A percentile compares a stretch with the other conserved stretches of the same genome.
Evolutionary conservation across 78 protist species (phyloP).

Genomic region (Dictyostelium discoideum): DNA sequence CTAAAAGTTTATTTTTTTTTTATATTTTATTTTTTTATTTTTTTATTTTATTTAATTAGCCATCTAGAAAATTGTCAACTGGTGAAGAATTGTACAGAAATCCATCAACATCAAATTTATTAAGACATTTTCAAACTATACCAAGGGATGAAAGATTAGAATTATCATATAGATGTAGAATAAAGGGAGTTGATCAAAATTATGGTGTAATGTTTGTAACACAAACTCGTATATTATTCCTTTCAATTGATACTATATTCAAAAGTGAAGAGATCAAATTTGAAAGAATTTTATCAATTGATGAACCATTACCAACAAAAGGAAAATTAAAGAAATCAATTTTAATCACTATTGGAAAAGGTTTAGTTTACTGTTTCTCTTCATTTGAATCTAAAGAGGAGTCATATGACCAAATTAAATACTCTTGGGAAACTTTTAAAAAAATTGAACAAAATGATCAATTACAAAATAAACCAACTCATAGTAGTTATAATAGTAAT

Average conservation of each 20-base stretch:
- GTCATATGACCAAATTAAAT: background rate
- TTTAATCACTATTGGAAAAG: background rate
- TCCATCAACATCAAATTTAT: background rate
- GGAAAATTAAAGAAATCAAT: constrained; percentile 7
- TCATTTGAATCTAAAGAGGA: background rate
- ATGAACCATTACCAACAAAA: background rate
- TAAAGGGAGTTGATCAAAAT: constrained; percentile 5
- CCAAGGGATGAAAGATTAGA: constrained; percentile 6
- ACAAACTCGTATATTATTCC: background rate
- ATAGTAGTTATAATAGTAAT: background rate
- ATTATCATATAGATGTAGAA: background rate
- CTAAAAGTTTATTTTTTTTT: background rate
- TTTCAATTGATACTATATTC: background rate
- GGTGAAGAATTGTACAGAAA: constrained; percentile 6
- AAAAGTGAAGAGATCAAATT: background rate
- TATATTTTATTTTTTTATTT: background rate
- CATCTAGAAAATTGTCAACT: background rate
- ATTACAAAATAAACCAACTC: background rate
- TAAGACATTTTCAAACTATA: constrained; percentile 5
- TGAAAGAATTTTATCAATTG: background rate
- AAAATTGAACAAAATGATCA: background rate
- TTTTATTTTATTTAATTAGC: background rate
- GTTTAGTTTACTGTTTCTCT: background rate
- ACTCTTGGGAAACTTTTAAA: background rate
- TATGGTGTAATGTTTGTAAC: background rate